These are phyloP conservation scores for Phytophthora vignae DNA, from an alignment of 352 stramenopile species.

Conservation along the genomic window DNA sequence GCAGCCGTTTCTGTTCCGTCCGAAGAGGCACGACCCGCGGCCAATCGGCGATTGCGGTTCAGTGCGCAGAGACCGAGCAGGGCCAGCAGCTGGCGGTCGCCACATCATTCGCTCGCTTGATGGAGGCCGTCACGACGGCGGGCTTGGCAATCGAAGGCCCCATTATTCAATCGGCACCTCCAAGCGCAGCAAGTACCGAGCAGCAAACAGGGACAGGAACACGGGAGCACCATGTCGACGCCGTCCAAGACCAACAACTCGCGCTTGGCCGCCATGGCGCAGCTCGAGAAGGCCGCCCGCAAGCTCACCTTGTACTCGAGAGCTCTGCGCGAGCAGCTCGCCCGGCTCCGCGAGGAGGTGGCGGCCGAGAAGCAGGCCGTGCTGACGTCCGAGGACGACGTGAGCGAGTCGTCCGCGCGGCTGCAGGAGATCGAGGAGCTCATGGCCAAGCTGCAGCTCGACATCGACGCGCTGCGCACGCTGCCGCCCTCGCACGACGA, in stretches of 20 bases:
- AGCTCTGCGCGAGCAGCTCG: constrained; percentile 52
- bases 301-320: constrained; percentile 62
- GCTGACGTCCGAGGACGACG: constrained; percentile 56
- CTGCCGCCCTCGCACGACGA: constrained; percentile 33
- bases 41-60: constrained; percentile 27
- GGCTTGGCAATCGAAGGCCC: background rate
- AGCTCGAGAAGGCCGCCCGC: constrained; percentile 57
- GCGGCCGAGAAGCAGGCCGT: constrained; percentile 45
- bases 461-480: constrained; percentile 46
- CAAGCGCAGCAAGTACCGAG: background rate
- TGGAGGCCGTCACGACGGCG: background rate
- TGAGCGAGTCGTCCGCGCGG: constrained; percentile 57
- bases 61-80: background rate
- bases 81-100: constrained; percentile 30
- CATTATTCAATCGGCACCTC: constrained; percentile 33
- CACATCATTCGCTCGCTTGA: constrained; percentile 36
- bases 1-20: constrained; percentile 26
- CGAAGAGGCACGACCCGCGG: constrained; percentile 17
- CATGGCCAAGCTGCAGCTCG: constrained; percentile 56
- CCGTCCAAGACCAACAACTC: constrained; percentile 37
- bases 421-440: constrained; percentile 76
- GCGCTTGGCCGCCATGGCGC: constrained; percentile 24
- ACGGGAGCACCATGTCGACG: constrained; percentile 26
- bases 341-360: constrained; percentile 45
- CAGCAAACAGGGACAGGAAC: background rate